Conservation (phyloP, 148 eudicot species). For the Amaranthus palmeri region DNA sequence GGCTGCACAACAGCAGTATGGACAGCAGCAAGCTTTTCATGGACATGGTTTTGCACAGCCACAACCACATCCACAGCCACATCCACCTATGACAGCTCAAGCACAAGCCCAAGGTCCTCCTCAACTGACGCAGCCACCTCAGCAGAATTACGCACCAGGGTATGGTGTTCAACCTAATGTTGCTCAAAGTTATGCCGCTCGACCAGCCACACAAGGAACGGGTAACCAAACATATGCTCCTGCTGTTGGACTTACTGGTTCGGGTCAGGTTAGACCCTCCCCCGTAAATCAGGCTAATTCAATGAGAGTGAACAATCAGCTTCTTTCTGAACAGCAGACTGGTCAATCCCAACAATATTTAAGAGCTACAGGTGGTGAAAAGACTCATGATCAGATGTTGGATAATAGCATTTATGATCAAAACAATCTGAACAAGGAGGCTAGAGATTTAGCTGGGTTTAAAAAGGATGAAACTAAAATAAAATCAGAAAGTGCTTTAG, state of each 20-base stretch:
- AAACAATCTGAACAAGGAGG: constrained; percentile 31
- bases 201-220: constrained; percentile 46
- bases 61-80: constrained; percentile 34
- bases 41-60: constrained; percentile 34
- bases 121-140: constrained; percentile 30
- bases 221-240: constrained; percentile 42
- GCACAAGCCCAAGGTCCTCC: constrained; percentile 38
- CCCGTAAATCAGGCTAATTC: constrained; percentile 46
- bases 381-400: constrained; percentile 22
- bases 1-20: constrained; percentile 52
- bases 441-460: constrained; percentile 22
- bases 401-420: constrained; percentile 26
- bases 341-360: constrained; percentile 31
- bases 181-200: constrained; percentile 42
- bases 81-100: constrained; percentile 37
- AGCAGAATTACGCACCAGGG: constrained; percentile 31
- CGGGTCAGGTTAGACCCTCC: constrained; percentile 47
- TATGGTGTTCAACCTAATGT: constrained; percentile 41
- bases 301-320: constrained; percentile 19
- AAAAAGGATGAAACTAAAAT: constrained; percentile 27
- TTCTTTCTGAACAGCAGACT: constrained; percentile 33
- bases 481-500: constrained; percentile 33
- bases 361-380: constrained; percentile 29
- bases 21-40: constrained; percentile 50
- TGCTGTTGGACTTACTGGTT: constrained; percentile 37